phyloP scores from a whole-genome alignment of 2,329 filamentous ascomycete genomes.

The Colletotrichum tropicicola region DNA sequence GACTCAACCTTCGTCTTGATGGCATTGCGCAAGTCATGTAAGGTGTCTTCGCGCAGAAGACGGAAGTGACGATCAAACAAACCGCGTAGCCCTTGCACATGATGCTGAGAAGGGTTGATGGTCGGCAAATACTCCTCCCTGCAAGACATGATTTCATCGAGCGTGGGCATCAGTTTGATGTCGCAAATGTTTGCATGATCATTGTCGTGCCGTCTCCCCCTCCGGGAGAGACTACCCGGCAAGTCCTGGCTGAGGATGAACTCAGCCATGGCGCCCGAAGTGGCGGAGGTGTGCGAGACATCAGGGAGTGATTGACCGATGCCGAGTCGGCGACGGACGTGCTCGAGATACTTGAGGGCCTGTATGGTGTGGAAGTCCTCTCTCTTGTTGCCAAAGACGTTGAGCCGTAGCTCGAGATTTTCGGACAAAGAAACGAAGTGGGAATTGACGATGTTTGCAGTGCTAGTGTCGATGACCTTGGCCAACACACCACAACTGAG shows the following conservation, averaged over 20 bases:
- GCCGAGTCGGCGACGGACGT: slow-evolving; percentile 41
- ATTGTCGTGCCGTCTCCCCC: slow-evolving; percentile 56
- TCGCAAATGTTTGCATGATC: slow-evolving; percentile 54
- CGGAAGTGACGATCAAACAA: slow-evolving; percentile 65
- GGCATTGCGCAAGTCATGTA: slow-evolving; percentile 61
- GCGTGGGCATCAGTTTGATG: slow-evolving; percentile 60
- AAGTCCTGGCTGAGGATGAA: slow-evolving; percentile 43
- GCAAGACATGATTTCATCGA: slow-evolving; percentile 52
- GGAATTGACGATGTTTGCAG: slow-evolving; percentile 41
- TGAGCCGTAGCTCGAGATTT: slow-evolving; percentile 4
- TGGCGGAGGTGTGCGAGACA: slow-evolving; percentile 16
- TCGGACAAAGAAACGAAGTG: slow-evolving; percentile 35
- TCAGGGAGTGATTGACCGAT: slow-evolving; percentile 37
- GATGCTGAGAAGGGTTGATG: slow-evolving; percentile 45
- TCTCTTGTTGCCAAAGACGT: not conserved
- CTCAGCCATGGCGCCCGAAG: slow-evolving; percentile 28
- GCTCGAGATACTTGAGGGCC: slow-evolving; percentile 40
- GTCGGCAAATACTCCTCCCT: slow-evolving; percentile 54
- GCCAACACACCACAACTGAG: slow-evolving; percentile 42
- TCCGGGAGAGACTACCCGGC: slow-evolving; percentile 41
- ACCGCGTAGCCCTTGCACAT: slow-evolving; percentile 50
- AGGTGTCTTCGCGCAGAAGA: slow-evolving; percentile 62
- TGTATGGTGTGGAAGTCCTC: slow-evolving; percentile 40
- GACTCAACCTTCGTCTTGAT: slow-evolving; percentile 35
- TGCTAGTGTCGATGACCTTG: slow-evolving; percentile 47